Conservation (phyloP, 1,139 yeast genomes). For the Blastobotrys capitulatus region DNA sequence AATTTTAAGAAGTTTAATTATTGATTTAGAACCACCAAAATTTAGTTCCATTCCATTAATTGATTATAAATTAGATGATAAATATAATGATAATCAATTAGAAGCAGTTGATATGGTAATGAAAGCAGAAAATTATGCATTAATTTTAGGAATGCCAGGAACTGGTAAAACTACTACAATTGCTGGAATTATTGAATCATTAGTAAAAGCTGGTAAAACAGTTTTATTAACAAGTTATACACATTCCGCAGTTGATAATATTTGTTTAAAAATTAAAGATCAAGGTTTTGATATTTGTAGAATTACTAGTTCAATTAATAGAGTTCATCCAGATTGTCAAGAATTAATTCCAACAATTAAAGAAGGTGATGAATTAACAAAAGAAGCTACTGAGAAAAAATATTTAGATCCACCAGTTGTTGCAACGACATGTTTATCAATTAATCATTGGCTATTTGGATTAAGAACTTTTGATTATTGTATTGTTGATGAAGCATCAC, state of each 20-base stretch:
- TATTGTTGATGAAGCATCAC: constrained; percentile 95
- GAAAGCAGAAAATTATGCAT: constrained; percentile 64
- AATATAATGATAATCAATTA: constrained; percentile 63
- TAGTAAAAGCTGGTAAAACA: constrained; percentile 57
- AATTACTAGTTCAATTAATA: constrained; percentile 35
- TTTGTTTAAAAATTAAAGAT: constrained; percentile 61
- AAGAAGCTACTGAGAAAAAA: constrained; percentile 40
- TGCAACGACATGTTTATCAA: constrained; percentile 84
- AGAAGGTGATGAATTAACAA: constrained; percentile 28
- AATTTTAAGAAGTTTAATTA: constrained; percentile 50
- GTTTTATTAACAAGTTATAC: constrained; percentile 83
- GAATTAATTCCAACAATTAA: constrained; percentile 44
- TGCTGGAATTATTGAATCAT: constrained; percentile 59
- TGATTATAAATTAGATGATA: constrained; percentile 7
- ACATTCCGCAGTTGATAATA: constrained; percentile 94
- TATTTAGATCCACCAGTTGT: constrained; percentile 65
- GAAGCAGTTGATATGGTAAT: constrained; percentile 62
- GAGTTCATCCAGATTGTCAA: constrained; percentile 59
- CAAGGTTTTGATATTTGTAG: constrained; percentile 42
- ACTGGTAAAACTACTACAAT: constrained; percentile 96
- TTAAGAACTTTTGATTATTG: constrained; percentile 78
- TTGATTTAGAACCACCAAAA: constrained; percentile 50
- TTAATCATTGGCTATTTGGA: constrained; percentile 49
- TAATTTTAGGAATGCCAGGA: constrained; percentile 96
- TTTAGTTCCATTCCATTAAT: constrained; percentile 29